Conservation (phyloP, 176 grass and related monocot genomes). For the Oryza meyeriana region DNA sequence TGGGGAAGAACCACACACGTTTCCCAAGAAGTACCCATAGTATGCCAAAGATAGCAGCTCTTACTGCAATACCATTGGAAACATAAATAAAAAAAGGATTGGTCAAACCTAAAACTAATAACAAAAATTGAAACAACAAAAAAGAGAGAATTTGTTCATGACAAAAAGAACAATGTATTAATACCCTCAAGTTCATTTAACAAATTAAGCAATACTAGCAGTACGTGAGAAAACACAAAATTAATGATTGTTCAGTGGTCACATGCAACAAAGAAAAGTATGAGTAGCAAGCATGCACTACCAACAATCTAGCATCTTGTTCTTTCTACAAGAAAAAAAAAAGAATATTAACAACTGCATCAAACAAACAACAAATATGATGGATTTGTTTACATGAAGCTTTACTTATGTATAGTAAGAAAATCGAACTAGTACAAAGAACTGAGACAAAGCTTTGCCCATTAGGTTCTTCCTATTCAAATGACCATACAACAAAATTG, state of each 20-base stretch:
- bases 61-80: conserved; percentile 57
- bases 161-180: background rate
- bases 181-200: conserved; percentile 1
- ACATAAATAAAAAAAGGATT: conserved; percentile 5
- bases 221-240: background rate
- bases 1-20: conserved; percentile 98
- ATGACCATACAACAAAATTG: too few species aligned
- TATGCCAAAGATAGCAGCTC: conserved; percentile 78
- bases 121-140: background rate
- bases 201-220: conserved; percentile 3
- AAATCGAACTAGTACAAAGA: background rate
- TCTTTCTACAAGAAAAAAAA: background rate
- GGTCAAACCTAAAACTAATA: background rate
- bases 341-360: background rate
- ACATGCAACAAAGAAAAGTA: conserved; percentile 2
- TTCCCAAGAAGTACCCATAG: conserved; percentile 88
- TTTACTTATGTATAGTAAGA: conserved; percentile 1
- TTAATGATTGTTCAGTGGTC: background rate
- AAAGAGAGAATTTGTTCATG: background rate
- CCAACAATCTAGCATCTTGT: background rate
- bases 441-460: background rate
- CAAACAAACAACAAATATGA: background rate
- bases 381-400: background rate
- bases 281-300: background rate
- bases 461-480: too few species aligned